A percentile compares a stretch with the other conserved stretches of the same genome.
Conservation (phyloP, 78 protist species). For the Monosiga brevicollis region DNA sequence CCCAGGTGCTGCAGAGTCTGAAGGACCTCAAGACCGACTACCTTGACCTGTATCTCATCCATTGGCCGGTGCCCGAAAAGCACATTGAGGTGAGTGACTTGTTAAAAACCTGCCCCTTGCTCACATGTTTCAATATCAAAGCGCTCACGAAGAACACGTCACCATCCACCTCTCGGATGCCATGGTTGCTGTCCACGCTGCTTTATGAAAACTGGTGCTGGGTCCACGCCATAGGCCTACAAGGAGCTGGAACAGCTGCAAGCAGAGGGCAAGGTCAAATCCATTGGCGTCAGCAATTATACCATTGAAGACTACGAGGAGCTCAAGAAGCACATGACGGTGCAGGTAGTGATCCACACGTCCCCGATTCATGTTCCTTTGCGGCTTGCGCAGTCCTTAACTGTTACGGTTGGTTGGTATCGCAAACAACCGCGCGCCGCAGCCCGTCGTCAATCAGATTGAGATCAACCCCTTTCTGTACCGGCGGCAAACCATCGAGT, state of each 20-base stretch:
- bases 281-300: conserved; percentile 40
- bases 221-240: neutral
- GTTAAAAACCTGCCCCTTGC: neutral
- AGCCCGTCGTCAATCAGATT: neutral
- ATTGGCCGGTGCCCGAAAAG: conserved; percentile 37
- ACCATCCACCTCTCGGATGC: too few relatives aligned
- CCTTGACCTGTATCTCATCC: conserved; percentile 26
- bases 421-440: too few relatives aligned
- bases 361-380: too few relatives aligned
- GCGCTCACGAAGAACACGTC: too few relatives aligned
- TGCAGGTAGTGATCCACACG: too few relatives aligned
- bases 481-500: neutral
- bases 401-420: too few relatives aligned
- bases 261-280: conserved; percentile 1
- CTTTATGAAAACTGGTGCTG: too few relatives aligned
- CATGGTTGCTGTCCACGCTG: too few relatives aligned
- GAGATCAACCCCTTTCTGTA: neutral
- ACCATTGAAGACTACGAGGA: conserved; percentile 16
- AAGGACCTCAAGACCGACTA: neutral
- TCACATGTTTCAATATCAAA: neutral
- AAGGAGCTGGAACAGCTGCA: conserved; percentile 19
- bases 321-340: neutral
- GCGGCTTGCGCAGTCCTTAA: too few relatives aligned
- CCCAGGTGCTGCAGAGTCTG: neutral
- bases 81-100: conserved; percentile 17